These are phyloP conservation scores for Pascua sp. DNA, from an alignment of 1,284 basidiomycete genomes.

Conservation along the genomic window DNA sequence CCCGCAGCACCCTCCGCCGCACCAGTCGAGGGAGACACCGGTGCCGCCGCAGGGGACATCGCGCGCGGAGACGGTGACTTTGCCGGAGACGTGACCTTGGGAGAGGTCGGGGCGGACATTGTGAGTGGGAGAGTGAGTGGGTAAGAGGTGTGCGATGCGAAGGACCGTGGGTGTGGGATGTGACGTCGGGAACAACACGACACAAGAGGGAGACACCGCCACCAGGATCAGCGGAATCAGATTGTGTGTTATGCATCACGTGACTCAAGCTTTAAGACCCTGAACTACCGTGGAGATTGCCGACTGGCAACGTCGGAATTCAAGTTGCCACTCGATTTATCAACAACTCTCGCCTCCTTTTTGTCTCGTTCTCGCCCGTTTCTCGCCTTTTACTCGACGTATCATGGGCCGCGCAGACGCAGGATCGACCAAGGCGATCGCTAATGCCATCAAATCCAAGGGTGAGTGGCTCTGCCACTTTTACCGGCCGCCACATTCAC, in stretches of 20 bases:
- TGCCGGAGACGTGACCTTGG: not conserved
- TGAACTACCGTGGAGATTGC: too few species aligned
- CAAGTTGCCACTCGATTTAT: too few species aligned
- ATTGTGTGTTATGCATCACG: too few species aligned
- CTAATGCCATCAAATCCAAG: constrained; percentile 95
- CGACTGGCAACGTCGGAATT: too few species aligned
- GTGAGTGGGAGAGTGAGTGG: not conserved
- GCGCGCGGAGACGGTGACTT: not conserved
- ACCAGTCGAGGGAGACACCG: not conserved
- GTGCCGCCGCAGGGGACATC: not conserved
- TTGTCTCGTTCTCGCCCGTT: not conserved
- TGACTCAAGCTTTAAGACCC: too few species aligned
- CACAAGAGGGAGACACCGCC: too few species aligned
- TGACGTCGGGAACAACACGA: too few species aligned
- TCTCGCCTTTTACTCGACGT: not conserved
- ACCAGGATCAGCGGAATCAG: too few species aligned
- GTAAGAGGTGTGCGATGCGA: not conserved
- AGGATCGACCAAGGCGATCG: constrained; percentile 83
- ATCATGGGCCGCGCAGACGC: constrained; percentile 58
- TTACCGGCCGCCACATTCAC: not conserved
- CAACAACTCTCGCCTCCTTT: not conserved
- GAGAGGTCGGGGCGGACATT: not conserved
- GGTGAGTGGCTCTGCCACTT: constrained; percentile 45
- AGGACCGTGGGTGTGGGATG: too few species aligned
- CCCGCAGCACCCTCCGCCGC: not conserved